Evolutionary conservation across 805 yeast species (phyloP), one percentile per base, ranked within the genome.

Genomic region (Sugiyamaella floridensis): DNA sequence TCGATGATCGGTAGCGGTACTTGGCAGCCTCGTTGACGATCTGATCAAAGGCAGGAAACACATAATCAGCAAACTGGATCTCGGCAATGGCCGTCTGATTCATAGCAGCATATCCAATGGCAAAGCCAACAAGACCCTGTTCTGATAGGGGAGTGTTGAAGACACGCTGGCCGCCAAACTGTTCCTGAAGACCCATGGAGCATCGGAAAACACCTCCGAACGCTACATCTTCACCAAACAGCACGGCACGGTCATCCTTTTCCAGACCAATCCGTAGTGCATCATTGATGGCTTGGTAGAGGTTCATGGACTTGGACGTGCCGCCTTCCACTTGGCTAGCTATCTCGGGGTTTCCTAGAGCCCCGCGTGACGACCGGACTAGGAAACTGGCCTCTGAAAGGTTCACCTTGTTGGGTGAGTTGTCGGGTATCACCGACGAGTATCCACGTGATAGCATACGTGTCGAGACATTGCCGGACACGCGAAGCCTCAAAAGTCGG

Each of bases 1-100:
- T 93, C 69, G 95, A 95, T 55, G 95, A 85, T 89, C 92, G 86
- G 74, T 89, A 89, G 68, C 85, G 86, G 52, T 96, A 89, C 76
- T 89, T 89, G 56, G 97, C 97, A 46, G 97, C 97, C 56, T 96
- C 90, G 76, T 89, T 89, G 69, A 89, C 83, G 67, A 89, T 89
- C 60, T 89, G 96, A 72, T 89, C 97, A 67, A 89, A 89, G 52
- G 97, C 86, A 70, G 92, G 97, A 93, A 89, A 89, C 59, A 96
- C 96, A 68, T 89, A 89, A 78, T 89, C 92, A 72, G 90, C 88
- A 29, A 96, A 89, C 93, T 89, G 90, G 73, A 89, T 86, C 71
- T 89, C 97, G 64, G 88, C 87, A 65, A 89, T 81, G 60, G 96
- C 97, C 71, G 90, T 89, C 71, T 87, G 79, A 54, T 93, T 93